Base-by-base conservation (phyloP, 2,329 filamentous ascomycete species). In the Trichoderma sp. region DNA sequence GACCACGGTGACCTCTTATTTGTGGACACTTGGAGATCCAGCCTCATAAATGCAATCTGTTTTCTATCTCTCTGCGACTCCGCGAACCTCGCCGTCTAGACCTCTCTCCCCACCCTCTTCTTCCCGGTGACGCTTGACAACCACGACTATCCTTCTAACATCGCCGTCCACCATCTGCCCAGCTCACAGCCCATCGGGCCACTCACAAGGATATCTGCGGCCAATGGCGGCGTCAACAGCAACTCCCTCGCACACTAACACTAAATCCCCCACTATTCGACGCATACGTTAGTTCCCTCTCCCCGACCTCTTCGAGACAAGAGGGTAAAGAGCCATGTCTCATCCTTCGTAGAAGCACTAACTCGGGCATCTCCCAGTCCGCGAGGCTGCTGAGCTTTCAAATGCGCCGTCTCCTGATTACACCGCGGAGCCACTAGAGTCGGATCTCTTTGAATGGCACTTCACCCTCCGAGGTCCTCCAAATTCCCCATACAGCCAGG, bases 381-480 rank as follows among this genome's bases (percentile, higher is more conserved):
- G 93, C 82, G 96, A 98, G 89, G 95, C 95, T 71, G 88, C 92
- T 72, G 96, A 98, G 80, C 89, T 99, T 70, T 90, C 93, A 73
- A 87, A 86, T 72, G 88, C 92, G 47, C 94, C 95, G 5, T 96
- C 93, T 3, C 86, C 93, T 68, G 94, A 97, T 84, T 97, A 95
- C 82, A 89, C 92, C 76, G 96, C 95, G 53, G 86, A 91, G 4
- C 96, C 96, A 0, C 89, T 95, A 73, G 95, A 98, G 79, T 86
- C 89, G 36, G 94, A 98, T 82, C 90, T 99, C 68, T 97, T 97
- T 83, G 95, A 98, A 83, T 99, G 96, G 96, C 96, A 99, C 85
- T 99, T 98, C 83, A 99, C 96, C 0, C 87, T 99, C n/a, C 90
- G 92, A 66, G 96, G 96, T 0, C 95, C 95, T 0, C 95, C 95